phyloP scores from a whole-genome alignment of 2,329 filamentous ascomycete species.

The Cadophora sp. region DNA sequence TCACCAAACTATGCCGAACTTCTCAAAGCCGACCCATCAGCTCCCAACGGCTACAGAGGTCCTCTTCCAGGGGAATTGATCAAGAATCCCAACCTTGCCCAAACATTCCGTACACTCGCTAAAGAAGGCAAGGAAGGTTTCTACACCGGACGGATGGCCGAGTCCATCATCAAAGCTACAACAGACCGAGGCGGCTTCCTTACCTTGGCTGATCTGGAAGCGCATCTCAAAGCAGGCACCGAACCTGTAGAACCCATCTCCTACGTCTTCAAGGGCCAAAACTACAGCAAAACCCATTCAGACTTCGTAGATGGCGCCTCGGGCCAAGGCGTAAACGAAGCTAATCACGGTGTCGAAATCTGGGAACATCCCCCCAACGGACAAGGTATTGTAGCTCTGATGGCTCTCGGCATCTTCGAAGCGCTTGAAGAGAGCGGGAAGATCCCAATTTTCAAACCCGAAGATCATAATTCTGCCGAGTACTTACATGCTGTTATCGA shows the following conservation, averaged over 20 bases:
- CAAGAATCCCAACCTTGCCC: conserved; percentile 81
- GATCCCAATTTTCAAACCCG: conserved; percentile 72
- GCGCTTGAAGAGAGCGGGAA: conserved; percentile 78
- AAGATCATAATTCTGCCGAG: conserved; percentile 81
- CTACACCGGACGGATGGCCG: conserved; percentile 83
- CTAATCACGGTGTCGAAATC: conserved; percentile 71
- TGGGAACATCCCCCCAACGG: conserved; percentile 99
- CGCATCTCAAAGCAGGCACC: conserved; percentile 75
- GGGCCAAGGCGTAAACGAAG: conserved; percentile 46
- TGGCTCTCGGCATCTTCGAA: conserved; percentile 91
- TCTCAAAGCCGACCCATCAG: conserved; percentile 77
- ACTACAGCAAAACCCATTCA: conserved; percentile 54
- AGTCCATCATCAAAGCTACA: conserved; percentile 81
- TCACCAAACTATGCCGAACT: conserved; percentile 90
- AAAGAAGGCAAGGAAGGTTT: conserved; percentile 88
- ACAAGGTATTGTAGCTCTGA: conserved; percentile 92
- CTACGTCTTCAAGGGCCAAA: conserved; percentile 75
- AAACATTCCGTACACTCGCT: conserved; percentile 81
- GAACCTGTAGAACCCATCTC: conserved; percentile 88
- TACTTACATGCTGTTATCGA: conserved; percentile 91
- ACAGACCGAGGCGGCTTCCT: conserved; percentile 78
- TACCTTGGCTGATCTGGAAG: conserved; percentile 78
- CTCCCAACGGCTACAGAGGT: conserved; percentile 72
- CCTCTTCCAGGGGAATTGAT: conserved; percentile 86
- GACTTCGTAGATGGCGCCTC: conserved; percentile 50